These are phyloP conservation scores for Serendipita indica DNA, from an alignment of 768 basidiomycete genomes.

Conservation along the genomic window DNA sequence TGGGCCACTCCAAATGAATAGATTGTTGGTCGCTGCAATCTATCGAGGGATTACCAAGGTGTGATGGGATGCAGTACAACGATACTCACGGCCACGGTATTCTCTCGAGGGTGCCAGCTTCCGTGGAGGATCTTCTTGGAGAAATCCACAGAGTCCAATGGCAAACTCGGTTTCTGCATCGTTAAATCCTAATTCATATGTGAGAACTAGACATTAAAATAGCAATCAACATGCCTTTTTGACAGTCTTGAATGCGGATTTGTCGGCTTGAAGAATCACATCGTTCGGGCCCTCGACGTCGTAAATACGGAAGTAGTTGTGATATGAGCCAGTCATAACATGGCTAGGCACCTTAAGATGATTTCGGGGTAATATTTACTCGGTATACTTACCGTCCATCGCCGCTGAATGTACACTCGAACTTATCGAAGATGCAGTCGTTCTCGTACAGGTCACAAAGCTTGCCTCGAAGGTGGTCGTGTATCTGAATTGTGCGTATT, in stretches of 20 bases:
- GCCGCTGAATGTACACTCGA: conserved; percentile 96
- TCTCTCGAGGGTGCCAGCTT: conserved; percentile 96
- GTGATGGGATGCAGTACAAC: not conserved
- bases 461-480: conserved; percentile 93
- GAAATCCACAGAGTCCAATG: conserved; percentile 67
- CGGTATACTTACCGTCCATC: conserved; percentile 62
- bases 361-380: not conserved
- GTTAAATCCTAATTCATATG: not conserved
- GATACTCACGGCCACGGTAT: conserved; percentile 81
- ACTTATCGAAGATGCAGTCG: conserved; percentile 99
- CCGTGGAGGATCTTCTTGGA: conserved; percentile 96
- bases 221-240: conserved; percentile 76
- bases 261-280: conserved; percentile 93
- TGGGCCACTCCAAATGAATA: conserved; percentile 40
- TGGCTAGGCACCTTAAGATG: conserved; percentile 37
- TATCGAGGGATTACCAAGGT: conserved; percentile 21
- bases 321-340: conserved; percentile 97
- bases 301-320: conserved; percentile 99
- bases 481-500: conserved; percentile 94
- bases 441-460: conserved; percentile 98
- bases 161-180: conserved; percentile 9
- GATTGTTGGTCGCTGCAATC: conserved; percentile 96
- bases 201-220: conserved; percentile 7
- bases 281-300: conserved; percentile 79
- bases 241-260: conserved; percentile 88